These are phyloP conservation scores for Termitomyces sp. DNA, from an alignment of 768 basidiomycete genomes.

Conservation along the genomic window DNA sequence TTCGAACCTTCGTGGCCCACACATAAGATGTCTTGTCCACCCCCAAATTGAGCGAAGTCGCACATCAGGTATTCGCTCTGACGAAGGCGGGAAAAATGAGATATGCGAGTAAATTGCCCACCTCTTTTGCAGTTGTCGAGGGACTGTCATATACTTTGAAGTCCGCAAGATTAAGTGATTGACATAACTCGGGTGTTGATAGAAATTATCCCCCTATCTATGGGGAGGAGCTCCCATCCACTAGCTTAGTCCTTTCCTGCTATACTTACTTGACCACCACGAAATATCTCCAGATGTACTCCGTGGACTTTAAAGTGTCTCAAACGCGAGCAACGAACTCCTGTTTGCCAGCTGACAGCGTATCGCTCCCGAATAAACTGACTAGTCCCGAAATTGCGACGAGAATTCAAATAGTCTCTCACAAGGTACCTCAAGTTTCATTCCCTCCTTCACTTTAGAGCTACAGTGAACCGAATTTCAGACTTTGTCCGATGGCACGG, in stretches of 20 bases:
- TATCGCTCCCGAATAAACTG: not conserved
- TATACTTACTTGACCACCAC: slow-evolving; percentile 7
- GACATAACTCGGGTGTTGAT: not conserved
- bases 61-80: slow-evolving; percentile 18
- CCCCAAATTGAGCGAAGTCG: not conserved
- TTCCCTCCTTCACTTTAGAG: too few relatives aligned
- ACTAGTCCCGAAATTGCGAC: not conserved
- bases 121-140: not conserved
- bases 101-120: slow-evolving; percentile 29
- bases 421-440: too few relatives aligned
- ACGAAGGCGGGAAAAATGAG: too few relatives aligned
- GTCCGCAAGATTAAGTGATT: slow-evolving; percentile 14
- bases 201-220: not conserved
- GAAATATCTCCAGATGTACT: slow-evolving; percentile 7
- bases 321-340: not conserved
- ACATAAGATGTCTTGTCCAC: not conserved
- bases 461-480: not conserved
- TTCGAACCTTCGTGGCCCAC: slow-evolving; percentile 6
- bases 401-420: slow-evolving; percentile 9
- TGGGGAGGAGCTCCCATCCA: slow-evolving; percentile 10
- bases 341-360: not conserved
- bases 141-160: slow-evolving; percentile 6
- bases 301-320: slow-evolving; percentile 2
- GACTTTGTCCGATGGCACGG: slow-evolving; percentile 2
- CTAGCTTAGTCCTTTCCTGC: slow-evolving; percentile 6